phyloP scores from a whole-genome alignment of 768 basidiomycete species.

The Russula lepida region DNA sequence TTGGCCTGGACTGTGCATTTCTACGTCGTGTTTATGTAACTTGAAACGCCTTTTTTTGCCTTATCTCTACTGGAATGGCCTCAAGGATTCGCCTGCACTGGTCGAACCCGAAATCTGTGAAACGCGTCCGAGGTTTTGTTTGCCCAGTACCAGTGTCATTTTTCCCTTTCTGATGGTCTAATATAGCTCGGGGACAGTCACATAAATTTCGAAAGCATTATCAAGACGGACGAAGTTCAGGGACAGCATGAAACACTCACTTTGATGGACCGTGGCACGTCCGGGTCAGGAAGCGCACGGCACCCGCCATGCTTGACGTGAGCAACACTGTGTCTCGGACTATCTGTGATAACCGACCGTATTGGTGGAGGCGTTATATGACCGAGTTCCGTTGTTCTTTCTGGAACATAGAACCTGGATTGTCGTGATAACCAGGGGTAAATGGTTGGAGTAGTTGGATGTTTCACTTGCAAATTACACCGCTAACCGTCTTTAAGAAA shows the following conservation, averaged over 20 bases:
- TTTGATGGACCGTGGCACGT: neutral
- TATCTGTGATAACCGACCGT: neutral
- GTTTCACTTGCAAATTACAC: neutral
- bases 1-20: neutral
- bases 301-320: neutral
- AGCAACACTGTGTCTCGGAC: neutral
- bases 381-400: neutral
- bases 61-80: neutral
- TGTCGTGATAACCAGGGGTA: neutral
- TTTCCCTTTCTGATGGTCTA: neutral
- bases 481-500: neutral
- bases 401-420: neutral
- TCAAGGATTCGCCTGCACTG: neutral
- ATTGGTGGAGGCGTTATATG: neutral
- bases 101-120: neutral
- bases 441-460: neutral
- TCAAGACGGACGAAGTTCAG: neutral
- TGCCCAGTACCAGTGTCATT: neutral
- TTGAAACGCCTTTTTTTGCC: neutral
- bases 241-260: neutral
- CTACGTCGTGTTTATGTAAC: slow-evolving; percentile 13
- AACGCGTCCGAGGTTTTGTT: neutral
- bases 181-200: neutral
- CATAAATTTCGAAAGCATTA: neutral
- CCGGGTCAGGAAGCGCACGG: neutral